Evolutionary conservation across 2,329 filamentous ascomycete genomes (phyloP).

Genomic region (Alternaria solani): DNA sequence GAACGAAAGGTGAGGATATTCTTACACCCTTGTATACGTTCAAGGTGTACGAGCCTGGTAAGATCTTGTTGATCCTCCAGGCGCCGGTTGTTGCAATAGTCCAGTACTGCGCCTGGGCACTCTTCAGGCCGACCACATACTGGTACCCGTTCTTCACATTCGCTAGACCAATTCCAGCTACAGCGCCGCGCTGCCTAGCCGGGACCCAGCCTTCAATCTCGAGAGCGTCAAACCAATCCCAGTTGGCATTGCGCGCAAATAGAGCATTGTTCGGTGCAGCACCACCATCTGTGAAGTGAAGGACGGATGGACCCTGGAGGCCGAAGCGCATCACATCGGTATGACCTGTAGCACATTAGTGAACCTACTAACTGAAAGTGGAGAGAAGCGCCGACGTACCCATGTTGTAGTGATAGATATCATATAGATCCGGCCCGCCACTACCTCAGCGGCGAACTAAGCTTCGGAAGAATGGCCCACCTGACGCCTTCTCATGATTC

Average conservation of each 20-base stretch:
- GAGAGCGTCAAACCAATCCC: slow-evolving; percentile 32
- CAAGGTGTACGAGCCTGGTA: slow-evolving; percentile 70
- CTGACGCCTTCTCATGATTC: slow-evolving; percentile 54
- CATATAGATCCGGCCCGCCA: slow-evolving; percentile 53
- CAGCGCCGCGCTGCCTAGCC: slow-evolving; percentile 24
- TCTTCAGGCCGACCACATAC: slow-evolving; percentile 52
- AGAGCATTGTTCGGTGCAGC: slow-evolving; percentile 47
- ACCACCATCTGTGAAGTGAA: slow-evolving; percentile 52
- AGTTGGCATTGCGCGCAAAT: slow-evolving; percentile 34
- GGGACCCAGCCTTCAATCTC: slow-evolving; percentile 36
- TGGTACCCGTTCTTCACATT: slow-evolving; percentile 53
- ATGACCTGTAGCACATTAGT: slow-evolving; percentile 30
- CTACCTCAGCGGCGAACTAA: slow-evolving; percentile 49
- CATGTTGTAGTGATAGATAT: slow-evolving; percentile 57
- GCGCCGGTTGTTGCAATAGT: slow-evolving; percentile 40
- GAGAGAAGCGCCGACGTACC: slow-evolving; percentile 26
- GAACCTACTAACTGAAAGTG: too few species aligned
- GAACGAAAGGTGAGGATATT: neutral
- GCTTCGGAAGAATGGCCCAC: slow-evolving; percentile 52
- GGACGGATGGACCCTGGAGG: slow-evolving; percentile 53
- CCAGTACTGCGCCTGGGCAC: slow-evolving; percentile 52
- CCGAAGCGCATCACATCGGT: slow-evolving; percentile 54
- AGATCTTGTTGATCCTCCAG: slow-evolving; percentile 69
- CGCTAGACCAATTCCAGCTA: slow-evolving; percentile 37
- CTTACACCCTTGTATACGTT: slow-evolving; percentile 63